Percentiles rank a stretch among this genome's conserved stretches.
Conservation (phyloP, 148 eudicot genomes). For the Polygonum maritimum region DNA sequence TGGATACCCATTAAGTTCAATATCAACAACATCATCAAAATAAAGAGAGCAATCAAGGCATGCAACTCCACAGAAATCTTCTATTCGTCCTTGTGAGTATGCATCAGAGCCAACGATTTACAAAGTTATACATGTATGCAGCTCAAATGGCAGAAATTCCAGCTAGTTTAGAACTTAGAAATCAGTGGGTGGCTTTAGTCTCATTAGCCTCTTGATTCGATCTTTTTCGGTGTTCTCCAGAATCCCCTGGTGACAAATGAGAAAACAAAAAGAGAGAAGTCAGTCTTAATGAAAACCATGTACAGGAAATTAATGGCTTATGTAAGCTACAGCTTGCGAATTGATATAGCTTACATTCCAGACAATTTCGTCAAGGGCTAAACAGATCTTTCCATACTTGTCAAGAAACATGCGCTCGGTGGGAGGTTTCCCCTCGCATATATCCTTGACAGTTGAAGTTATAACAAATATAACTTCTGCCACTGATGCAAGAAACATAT, state of each 20-base stretch:
- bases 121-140: neutral
- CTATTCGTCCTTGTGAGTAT: neutral
- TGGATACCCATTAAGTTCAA: neutral
- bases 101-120: conserved; percentile 2
- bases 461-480: conserved; percentile 72
- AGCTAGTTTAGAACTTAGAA: conserved; percentile 29
- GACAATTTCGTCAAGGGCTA: conserved; percentile 89
- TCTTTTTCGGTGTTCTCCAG: conserved; percentile 94
- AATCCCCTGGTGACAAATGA: conserved; percentile 47
- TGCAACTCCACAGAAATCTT: neutral
- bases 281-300: neutral
- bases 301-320: conserved; percentile 8
- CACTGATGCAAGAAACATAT: conserved; percentile 27
- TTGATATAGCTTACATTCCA: conserved; percentile 57
- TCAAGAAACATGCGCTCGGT: conserved; percentile 90
- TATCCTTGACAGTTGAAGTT: conserved; percentile 81
- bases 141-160: neutral
- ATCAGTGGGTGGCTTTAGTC: conserved; percentile 89
- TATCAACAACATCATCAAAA: neutral
- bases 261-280: neutral
- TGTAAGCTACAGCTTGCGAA: neutral
- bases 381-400: conserved; percentile 93
- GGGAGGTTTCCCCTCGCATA: conserved; percentile 91
- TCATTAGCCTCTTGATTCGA: conserved; percentile 82
- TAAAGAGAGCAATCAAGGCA: neutral